These are phyloP conservation scores for Cairneyella variabilis DNA, from an alignment of 495 filamentous ascomycete genomes.

Conservation along the genomic window DNA sequence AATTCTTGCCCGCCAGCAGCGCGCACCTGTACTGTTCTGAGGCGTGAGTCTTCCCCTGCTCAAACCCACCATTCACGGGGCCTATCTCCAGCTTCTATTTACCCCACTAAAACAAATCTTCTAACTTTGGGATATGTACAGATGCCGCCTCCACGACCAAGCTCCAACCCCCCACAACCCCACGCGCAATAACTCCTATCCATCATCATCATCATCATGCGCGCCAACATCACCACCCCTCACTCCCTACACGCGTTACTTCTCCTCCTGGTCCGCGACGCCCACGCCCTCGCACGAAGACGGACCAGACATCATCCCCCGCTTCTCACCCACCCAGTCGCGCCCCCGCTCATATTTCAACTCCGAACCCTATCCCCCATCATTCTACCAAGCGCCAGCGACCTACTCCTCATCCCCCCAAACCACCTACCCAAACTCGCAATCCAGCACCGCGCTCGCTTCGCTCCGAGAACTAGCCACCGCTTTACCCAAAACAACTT, in stretches of 20 bases:
- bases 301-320: constrained; percentile 28
- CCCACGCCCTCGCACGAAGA: constrained; percentile 10
- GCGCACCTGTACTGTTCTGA: constrained; percentile 26
- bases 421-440: neutral
- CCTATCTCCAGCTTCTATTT: neutral
- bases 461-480: constrained; percentile 19
- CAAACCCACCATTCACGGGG: constrained; percentile 3
- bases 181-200: constrained; percentile 9
- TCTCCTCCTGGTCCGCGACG: neutral
- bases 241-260: constrained; percentile 18
- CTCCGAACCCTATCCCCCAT: constrained; percentile 19
- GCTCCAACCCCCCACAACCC: constrained; percentile 9
- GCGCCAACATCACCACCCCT: constrained; percentile 19
- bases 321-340: constrained; percentile 26
- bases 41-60: constrained; percentile 15
- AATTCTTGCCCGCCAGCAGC: constrained; percentile 22
- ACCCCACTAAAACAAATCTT: no score
- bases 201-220: neutral
- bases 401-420: constrained; percentile 1
- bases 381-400: constrained; percentile 14
- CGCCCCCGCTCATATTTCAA: constrained; percentile 27
- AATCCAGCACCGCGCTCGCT: constrained; percentile 19
- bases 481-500: constrained; percentile 14
- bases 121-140: no score
- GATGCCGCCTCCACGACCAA: constrained; percentile 27